Base-by-base conservation (phyloP, 108 stramenopile species). In the Schizochytrium sp. region DNA sequence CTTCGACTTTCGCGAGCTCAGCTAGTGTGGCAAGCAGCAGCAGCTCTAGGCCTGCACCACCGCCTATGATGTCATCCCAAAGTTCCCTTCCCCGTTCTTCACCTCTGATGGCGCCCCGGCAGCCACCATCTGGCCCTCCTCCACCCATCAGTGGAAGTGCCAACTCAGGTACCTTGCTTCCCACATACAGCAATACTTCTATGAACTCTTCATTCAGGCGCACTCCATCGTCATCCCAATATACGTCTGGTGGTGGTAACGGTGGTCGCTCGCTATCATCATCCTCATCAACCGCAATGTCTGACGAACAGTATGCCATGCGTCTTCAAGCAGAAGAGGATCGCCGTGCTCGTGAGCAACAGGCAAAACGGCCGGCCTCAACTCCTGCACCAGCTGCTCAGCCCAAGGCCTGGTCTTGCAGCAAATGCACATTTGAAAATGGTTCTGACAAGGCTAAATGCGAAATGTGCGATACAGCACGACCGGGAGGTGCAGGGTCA, bases 321-420 rank as follows among this genome's bases (percentile, higher is more conserved):
- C 49, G 55, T 47, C 76, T 83, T 50, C 76, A 83, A 40, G 76
- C 76, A 12, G 76, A 83, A 53, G 76, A 83, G 28, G 76, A 83
- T 28, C 28, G 28, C 8, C 47, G 53, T 10, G 76, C 3, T 13
- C 8, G 53, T 13, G 53, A 55, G n/a, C 76, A 50, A 5, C n/a
- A 47, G 28, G 76, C 50, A 17, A 83, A 83, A n/a, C 2, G 5
- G 10, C 28, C 12, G 76, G 10, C 76, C 2, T 40, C 28, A 28
- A 55, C 47, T 2, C 47, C 76, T n/a, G 28, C 76, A 2, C 76
- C 76, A 2, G 5, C 76, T 10, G 55, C 28, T 38, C 19, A 83
- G 28, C 76, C 47, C 10, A 49, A 83, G 76, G 50, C 28, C 50
- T 83, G 76, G 76, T 55, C 47, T 19, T 83, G 76, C 53, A n/a